phyloP scores from a whole-genome alignment of 1,139 yeast species.

The Candida sp. region DNA sequence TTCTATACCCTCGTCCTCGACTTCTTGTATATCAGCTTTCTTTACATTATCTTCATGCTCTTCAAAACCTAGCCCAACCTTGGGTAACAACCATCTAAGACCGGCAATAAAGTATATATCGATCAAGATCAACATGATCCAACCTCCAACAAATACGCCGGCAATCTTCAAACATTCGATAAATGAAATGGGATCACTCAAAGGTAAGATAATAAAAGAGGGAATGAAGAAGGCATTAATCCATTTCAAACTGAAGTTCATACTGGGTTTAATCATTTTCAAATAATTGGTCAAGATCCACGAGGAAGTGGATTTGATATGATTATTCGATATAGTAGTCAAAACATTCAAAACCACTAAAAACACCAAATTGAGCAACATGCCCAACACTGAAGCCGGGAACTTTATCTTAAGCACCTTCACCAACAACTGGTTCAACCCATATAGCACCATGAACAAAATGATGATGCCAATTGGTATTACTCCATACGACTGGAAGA shows the following conservation, averaged over 20 bases:
- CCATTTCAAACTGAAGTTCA: slow-evolving; percentile 72
- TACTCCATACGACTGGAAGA: slow-evolving; percentile 30
- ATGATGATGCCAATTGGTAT: slow-evolving; percentile 35
- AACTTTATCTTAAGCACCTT: slow-evolving; percentile 51
- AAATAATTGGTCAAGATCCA: slow-evolving; percentile 42
- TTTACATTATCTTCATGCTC: slow-evolving; percentile 10
- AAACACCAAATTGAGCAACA: slow-evolving; percentile 57
- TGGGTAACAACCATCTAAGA: slow-evolving; percentile 20
- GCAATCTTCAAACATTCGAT: slow-evolving; percentile 72
- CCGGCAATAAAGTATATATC: slow-evolving; percentile 36
- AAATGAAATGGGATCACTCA: slow-evolving; percentile 59
- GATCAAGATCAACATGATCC: slow-evolving; percentile 46
- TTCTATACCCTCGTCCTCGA: slow-evolving; percentile 20
- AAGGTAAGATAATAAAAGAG: slow-evolving; percentile 68
- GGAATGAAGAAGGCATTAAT: slow-evolving; percentile 79
- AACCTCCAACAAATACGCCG: slow-evolving; percentile 68
- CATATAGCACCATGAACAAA: slow-evolving; percentile 50
- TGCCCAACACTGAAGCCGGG: slow-evolving; percentile 75
- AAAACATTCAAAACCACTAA: slow-evolving; percentile 34
- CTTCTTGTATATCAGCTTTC: slow-evolving; percentile 11
- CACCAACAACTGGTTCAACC: slow-evolving; percentile 53
- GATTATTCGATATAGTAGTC: slow-evolving; percentile 9
- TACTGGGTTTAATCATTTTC: slow-evolving; percentile 54
- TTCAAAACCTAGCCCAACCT: slow-evolving; percentile 14
- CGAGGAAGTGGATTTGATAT: slow-evolving; percentile 25